Percentiles rank a stretch among this genome's conserved stretches.
Evolutionary conservation across 1,284 basidiomycete species (phyloP).

Genomic region (Stygiomarasmius scandens): DNA sequence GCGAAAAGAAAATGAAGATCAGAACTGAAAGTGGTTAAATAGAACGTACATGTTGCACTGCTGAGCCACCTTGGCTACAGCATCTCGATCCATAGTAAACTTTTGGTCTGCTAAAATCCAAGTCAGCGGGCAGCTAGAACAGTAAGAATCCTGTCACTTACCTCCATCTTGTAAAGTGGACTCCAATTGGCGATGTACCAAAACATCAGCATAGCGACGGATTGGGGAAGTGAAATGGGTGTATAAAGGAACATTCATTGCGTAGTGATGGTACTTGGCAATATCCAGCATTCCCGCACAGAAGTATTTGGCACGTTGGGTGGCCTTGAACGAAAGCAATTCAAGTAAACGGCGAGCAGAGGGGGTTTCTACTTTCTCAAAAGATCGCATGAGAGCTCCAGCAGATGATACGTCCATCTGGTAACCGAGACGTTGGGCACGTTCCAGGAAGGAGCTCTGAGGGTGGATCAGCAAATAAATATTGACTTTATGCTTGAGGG

Average conservation of each 20-base stretch:
- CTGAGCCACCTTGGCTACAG: slow-evolving; percentile 95
- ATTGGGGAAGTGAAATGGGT: slow-evolving; percentile 97
- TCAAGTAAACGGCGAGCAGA: slow-evolving; percentile 77
- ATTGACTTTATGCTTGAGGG: slow-evolving; percentile 11
- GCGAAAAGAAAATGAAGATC: slow-evolving; percentile 21
- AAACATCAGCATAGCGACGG: slow-evolving; percentile 91
- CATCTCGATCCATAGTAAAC: slow-evolving; percentile 96
- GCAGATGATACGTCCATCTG: slow-evolving; percentile 81
- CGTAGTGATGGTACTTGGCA: slow-evolving; percentile 95
- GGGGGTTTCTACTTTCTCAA: slow-evolving; percentile 74
- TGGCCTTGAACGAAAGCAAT: slow-evolving; percentile 85
- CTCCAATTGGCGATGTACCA: slow-evolving; percentile 97
- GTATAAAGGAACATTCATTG: slow-evolving; percentile 90
- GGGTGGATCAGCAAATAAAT: slow-evolving; percentile 4
- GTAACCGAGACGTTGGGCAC: slow-evolving; percentile 84
- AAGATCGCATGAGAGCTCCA: slow-evolving; percentile 83
- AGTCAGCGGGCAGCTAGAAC: too few species aligned
- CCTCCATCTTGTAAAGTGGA: slow-evolving; percentile 78
- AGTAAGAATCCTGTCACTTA: slow-evolving; percentile 34
- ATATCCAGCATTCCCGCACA: slow-evolving; percentile 99
- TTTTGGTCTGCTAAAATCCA: slow-evolving; percentile 67
- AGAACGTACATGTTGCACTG: slow-evolving; percentile 88
- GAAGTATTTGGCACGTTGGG: slow-evolving; percentile 95
- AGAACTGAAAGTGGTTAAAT: not conserved
- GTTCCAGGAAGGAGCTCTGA: slow-evolving; percentile 71